Evolutionary conservation across 2,329 filamentous ascomycete species (phyloP).

Genomic region (Diaporthe sp.): DNA sequence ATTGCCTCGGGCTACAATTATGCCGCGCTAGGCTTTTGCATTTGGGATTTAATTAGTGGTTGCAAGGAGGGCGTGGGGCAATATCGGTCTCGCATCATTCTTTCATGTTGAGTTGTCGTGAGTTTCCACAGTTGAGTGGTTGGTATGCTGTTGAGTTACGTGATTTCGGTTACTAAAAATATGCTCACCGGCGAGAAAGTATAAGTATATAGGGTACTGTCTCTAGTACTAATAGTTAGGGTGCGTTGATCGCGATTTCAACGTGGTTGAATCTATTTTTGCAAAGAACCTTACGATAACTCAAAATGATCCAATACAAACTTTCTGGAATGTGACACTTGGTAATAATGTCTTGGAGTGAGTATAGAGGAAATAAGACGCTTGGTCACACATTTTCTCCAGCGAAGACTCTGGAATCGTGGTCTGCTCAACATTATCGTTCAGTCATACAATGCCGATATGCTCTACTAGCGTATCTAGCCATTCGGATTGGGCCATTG

Average conservation of each 20-base stretch:
- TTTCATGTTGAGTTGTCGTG: neutral
- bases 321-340: neutral
- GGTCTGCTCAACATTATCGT: neutral
- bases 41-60: neutral
- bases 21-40: neutral
- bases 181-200: neutral
- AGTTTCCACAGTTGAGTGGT: fast-evolving
- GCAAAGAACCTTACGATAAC: neutral
- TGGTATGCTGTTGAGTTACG: neutral
- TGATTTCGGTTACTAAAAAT: neutral
- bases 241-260: too few relatives aligned
- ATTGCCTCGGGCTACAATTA: neutral
- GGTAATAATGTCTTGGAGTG: neutral
- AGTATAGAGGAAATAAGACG: neutral
- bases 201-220: neutral
- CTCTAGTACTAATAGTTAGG: too few relatives aligned
- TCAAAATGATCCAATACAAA: neutral
- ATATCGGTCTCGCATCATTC: too few relatives aligned
- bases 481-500: neutral
- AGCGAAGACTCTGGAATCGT: neutral
- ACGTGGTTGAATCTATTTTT: neutral
- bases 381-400: fast-evolving
- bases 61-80: too few relatives aligned
- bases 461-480: neutral
- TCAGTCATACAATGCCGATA: neutral